Conservation (phyloP, 306 rosid genomes). For the Amphicarpaea edgeworthii region DNA sequence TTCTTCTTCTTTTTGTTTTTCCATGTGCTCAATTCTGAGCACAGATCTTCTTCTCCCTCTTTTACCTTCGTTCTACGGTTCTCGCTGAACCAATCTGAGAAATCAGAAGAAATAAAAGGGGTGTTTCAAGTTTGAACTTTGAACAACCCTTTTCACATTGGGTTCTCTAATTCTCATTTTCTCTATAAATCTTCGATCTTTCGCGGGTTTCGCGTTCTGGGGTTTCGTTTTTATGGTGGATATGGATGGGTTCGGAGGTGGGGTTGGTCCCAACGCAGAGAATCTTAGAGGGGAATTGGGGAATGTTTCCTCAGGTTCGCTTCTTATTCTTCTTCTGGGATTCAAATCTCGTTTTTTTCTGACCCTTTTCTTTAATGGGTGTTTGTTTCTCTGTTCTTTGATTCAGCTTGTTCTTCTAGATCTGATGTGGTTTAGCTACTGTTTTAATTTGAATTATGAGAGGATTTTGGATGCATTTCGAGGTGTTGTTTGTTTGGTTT, state of each 20-base stretch:
- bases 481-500: background rate
- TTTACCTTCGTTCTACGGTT: conserved; percentile 34
- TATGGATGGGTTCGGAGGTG: conserved; percentile 84
- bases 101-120: background rate
- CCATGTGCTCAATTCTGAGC: conserved; percentile 45
- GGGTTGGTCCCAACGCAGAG: conserved; percentile 62
- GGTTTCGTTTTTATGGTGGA: conserved; percentile 53
- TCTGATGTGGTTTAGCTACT: conserved; percentile 43
- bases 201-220: conserved; percentile 39
- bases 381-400: conserved; percentile 2
- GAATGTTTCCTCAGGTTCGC: conserved; percentile 71
- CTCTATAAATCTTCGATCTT: conserved; percentile 41
- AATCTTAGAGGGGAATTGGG: conserved; percentile 71
- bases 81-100: conserved; percentile 47
- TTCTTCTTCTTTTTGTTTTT: background rate
- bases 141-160: conserved; percentile 33
- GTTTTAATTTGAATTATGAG: conserved; percentile 21
- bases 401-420: conserved; percentile 44
- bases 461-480: conserved; percentile 16
- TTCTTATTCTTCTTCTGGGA: conserved; percentile 39
- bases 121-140: conserved; percentile 44
- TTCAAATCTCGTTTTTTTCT: background rate
- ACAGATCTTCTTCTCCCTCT: conserved; percentile 52
- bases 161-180: conserved; percentile 30
- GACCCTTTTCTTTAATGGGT: background rate